A percentile compares a stretch with the other conserved stretches of the same genome.
phyloP scores from a whole-genome alignment of 495 filamentous ascomycete genomes.

The Hamigera avellanea region DNA sequence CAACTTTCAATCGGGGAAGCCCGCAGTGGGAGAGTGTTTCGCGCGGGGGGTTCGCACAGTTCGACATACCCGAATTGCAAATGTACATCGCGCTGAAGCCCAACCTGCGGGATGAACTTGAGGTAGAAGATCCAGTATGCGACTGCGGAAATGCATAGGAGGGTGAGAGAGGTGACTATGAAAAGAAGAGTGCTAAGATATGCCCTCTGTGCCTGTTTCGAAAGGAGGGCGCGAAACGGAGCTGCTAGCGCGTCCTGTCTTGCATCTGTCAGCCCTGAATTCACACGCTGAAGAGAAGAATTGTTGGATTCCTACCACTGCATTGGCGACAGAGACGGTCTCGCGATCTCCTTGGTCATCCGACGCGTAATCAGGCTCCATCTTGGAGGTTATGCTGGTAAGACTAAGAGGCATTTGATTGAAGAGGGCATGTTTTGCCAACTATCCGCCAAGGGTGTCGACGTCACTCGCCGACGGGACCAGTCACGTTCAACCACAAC shows the following conservation, averaged over 20 bases:
- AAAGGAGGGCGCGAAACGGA: slow-evolving; percentile 40
- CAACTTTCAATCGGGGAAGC: neutral
- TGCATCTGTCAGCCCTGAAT: slow-evolving; percentile 1
- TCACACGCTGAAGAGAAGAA: neutral
- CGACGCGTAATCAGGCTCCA: slow-evolving; percentile 9
- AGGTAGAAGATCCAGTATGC: slow-evolving; percentile 74
- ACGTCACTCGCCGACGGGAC: neutral
- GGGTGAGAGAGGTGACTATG: slow-evolving; percentile 38
- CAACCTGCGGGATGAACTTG: slow-evolving; percentile 64
- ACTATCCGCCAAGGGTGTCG: too few species aligned
- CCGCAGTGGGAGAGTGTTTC: neutral
- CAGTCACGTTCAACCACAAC: neutral
- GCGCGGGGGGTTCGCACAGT: neutral
- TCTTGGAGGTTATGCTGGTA: neutral
- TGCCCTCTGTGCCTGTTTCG: slow-evolving; percentile 53
- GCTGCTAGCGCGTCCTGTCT: slow-evolving; percentile 20
- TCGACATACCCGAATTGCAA: slow-evolving; percentile 72
- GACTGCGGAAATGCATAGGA: slow-evolving; percentile 50
- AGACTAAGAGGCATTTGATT: too few species aligned
- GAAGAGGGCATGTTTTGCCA: too few species aligned
- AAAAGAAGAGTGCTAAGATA: slow-evolving; percentile 65
- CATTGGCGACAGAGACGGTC: slow-evolving; percentile 4
- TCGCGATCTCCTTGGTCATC: slow-evolving; percentile 10
- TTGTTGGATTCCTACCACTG: slow-evolving; percentile 5
- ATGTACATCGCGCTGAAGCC: slow-evolving; percentile 55